Evolutionary conservation across 371 early-diverging fungal species (phyloP), one percentile per base, ranked within the genome.

Genomic region (Mucor irregularis): DNA sequence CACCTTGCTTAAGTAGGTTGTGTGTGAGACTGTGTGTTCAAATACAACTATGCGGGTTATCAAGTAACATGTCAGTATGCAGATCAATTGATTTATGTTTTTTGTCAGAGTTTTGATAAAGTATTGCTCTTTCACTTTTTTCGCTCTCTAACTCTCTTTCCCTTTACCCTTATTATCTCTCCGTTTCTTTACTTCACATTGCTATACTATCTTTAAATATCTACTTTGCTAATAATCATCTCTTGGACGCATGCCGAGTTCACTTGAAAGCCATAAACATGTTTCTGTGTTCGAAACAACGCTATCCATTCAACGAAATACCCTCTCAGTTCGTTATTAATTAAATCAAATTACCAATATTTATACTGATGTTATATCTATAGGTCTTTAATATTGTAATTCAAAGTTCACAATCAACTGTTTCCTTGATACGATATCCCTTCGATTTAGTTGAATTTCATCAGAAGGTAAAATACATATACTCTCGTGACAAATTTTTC

Each of bases 391-490:
- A 74, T 38, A 73, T 84, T 22, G 73, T 82, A n/a, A 73, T 81
- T 38, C 82, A 82, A 49, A 64, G 68, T n/a, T 56, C 69, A 10
- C 47, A 70, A 5, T 62, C 69, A 22, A 76, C 79, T 31, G 71
- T 82, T 2, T 70, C 79, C 13, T 68, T 85, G 2, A 70, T 78
- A 30, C 76, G 86, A 35, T 81, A 81, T 44, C 84, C 82, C 35
- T 74, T 73, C 34, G 86, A 85, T 57, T 81, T 85, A 66, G 30
- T 79, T 14, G 84, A 85, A 16, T 80, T 85, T 62, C 84, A 85
- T 52, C 79, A 82, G 56, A 81, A 80, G 78, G 57, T 57, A 53
- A 16, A 11, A 38, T 38, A n/a, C 9, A 14, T 19, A 14, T 17
- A 17, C 19, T 38, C 1, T 38, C 5, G 6, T 38, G 10, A 10